Conservation (phyloP, 208 protist species). For the Trypanosoma caninum region DNA sequence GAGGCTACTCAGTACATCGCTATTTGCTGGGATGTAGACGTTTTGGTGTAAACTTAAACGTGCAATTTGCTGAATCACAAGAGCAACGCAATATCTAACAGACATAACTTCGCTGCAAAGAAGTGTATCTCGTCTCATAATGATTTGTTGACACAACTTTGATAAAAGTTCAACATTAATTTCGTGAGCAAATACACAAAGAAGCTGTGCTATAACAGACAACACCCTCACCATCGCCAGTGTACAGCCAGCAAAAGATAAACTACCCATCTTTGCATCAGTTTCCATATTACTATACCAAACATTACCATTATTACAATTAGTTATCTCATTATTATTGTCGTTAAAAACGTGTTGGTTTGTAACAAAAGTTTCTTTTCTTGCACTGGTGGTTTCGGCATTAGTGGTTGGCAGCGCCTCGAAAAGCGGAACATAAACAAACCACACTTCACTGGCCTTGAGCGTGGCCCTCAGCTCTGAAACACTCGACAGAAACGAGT, state of each 20-base stretch:
- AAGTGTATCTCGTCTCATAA: constrained; percentile 18
- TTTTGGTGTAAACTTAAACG: constrained; percentile 23
- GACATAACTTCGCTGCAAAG: constrained; percentile 14
- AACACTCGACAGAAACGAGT: constrained; percentile 11
- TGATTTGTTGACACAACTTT: constrained; percentile 22
- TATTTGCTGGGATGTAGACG: constrained; percentile 8
- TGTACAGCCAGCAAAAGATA: constrained; percentile 7
- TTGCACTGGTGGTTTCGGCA: too few relatives aligned
- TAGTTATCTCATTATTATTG: too few relatives aligned
- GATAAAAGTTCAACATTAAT: constrained; percentile 26
- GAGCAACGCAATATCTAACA: constrained; percentile 10
- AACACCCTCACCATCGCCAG: constrained; percentile 15
- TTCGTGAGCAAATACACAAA: constrained; percentile 11
- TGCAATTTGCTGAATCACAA: constrained; percentile 26
- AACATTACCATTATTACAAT: too few relatives aligned
- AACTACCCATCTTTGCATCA: neutral
- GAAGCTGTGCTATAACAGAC: neutral
- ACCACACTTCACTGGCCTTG: constrained; percentile 16
- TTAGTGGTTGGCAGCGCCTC: neutral
- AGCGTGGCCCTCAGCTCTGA: constrained; percentile 2
- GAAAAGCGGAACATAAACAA: constrained; percentile 21
- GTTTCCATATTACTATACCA: neutral
- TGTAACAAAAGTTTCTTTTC: too few relatives aligned
- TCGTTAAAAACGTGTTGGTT: too few relatives aligned
- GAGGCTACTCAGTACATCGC: neutral